Conservation (phyloP, 441 rosid species). For the Arabidopsis hybrid region DNA sequence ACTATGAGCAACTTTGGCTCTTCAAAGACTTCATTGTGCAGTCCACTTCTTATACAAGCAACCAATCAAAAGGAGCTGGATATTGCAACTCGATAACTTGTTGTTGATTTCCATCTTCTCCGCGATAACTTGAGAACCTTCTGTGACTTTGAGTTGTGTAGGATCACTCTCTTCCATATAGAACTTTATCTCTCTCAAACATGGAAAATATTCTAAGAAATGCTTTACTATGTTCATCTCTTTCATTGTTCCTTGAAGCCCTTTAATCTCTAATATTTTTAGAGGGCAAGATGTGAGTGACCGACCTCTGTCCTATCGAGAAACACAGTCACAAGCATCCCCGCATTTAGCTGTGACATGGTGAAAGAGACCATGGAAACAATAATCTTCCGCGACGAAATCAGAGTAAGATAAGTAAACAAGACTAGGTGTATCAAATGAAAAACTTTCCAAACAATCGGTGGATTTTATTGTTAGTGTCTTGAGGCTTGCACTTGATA, state of each 20-base stretch:
- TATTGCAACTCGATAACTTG: background rate
- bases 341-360: background rate
- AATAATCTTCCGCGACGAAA: background rate
- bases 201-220: background rate
- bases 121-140: background rate
- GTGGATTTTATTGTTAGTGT: background rate
- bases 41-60: background rate
- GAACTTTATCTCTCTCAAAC: background rate
- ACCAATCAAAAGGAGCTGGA: background rate
- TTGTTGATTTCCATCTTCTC: background rate
- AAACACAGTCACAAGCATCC: background rate
- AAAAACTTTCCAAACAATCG: background rate
- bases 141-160: background rate
- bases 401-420: background rate
- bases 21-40: background rate
- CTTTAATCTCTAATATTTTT: background rate
- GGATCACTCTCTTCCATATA: background rate
- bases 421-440: slow-evolving; percentile 24
- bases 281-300: background rate
- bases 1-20: background rate
- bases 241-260: background rate
- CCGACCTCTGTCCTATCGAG: background rate
- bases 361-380: background rate
- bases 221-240: background rate
- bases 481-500: slow-evolving; percentile 25